Conservation (phyloP, 2,329 filamentous ascomycete species). For the Drechslerella coelobrocha region DNA sequence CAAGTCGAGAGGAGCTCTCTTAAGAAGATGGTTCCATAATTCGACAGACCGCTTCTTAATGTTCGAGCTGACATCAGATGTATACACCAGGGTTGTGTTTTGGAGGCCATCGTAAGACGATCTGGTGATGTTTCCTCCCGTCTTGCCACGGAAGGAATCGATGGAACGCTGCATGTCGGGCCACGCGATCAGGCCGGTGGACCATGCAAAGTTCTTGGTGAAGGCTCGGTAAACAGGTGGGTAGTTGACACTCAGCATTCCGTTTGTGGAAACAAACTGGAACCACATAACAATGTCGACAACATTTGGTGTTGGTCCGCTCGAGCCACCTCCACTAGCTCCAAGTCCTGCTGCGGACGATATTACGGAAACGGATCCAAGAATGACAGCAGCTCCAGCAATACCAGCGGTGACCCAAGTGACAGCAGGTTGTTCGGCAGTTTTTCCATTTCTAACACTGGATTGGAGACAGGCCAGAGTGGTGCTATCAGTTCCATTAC, state of each 20-base stretch:
- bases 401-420: slow-evolving; percentile 84
- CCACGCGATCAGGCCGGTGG: slow-evolving; percentile 83
- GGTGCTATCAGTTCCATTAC: slow-evolving; percentile 60
- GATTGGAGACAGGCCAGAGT: slow-evolving; percentile 84
- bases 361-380: slow-evolving; percentile 75
- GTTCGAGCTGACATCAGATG: slow-evolving; percentile 59
- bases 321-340: slow-evolving; percentile 64
- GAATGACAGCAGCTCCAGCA: slow-evolving; percentile 78
- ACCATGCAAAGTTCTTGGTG: slow-evolving; percentile 91
- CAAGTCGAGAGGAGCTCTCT: slow-evolving; percentile 33
- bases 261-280: slow-evolving; percentile 91
- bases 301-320: slow-evolving; percentile 80
- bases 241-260: slow-evolving; percentile 91
- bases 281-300: slow-evolving; percentile 86
- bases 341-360: slow-evolving; percentile 66
- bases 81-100: slow-evolving; percentile 77
- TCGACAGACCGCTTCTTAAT: slow-evolving; percentile 66
- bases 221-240: slow-evolving; percentile 89
- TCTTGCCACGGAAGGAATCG: slow-evolving; percentile 78
- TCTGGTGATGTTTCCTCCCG: slow-evolving; percentile 85
- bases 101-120: slow-evolving; percentile 76
- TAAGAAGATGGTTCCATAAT: slow-evolving; percentile 62
- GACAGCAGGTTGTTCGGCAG: slow-evolving; percentile 74
- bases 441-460: slow-evolving; percentile 84
- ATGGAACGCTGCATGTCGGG: slow-evolving; percentile 78